Evolutionary conservation across 257 asterid genomes (phyloP), one percentile per base, ranked within the genome.

Genomic region (Solanum sejunctum): DNA sequence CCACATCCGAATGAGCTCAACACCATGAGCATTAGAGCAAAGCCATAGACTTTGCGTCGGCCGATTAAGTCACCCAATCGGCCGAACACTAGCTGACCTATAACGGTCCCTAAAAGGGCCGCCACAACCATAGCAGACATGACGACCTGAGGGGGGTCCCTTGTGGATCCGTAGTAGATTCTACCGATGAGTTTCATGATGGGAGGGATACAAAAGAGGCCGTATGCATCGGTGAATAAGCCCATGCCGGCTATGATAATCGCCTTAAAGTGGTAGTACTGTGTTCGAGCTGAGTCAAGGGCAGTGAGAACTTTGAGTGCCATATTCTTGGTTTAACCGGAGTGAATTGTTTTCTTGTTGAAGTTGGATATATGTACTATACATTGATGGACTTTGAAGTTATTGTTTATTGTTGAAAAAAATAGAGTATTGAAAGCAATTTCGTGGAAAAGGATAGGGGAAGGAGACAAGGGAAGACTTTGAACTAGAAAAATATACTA

Each of bases 191-290:
- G 94, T 55, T 77, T 87, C 86, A 91, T 81, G 90, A 93, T 86
- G 0, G 94, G 92, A 80, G 96, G 89, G 84, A 92, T 87, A 87
- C 93, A 92, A 85, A 92, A 92, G 69, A 92, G 90, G 71, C 90
- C 92, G 73, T 92, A 91, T 12, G 94, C 92, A 78, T 91, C 95
- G 23, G 93, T 88, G 90, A 92, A 91, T 20, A 92, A 61, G 0
- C 96, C 94, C 94, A 92, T 92, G 6, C 96, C 93, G 82, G 94
- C 92, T 5, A 91, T 89, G 6, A 91, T 71, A 55, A 92, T 91
- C 21, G 94, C 92, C 75, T 89, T 91, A 89, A 91, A 91, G 67
- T 92, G 96, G 60, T 90, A 91, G 61, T 60, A 89, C 57, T 93
- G 96, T 12, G 91, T 88, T 78, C 66, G 89, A 1, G 96, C 96